Evolutionary conservation across 176 grass and related monocot genomes (phyloP).

Genomic region (Lolium rigidum): DNA sequence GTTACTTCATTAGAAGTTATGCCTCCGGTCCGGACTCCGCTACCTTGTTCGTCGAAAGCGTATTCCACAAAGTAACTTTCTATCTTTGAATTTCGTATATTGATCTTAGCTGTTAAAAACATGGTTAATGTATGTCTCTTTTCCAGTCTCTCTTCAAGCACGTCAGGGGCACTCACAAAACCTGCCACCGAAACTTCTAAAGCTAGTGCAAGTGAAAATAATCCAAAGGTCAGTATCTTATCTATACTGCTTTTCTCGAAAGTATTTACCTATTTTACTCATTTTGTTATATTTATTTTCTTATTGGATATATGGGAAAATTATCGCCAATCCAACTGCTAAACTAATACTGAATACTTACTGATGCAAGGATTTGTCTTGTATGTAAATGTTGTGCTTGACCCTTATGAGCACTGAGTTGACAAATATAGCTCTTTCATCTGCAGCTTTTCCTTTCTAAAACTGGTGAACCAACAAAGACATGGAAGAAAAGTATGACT

Average conservation of each 20-base stretch:
- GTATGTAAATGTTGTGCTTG: not conserved
- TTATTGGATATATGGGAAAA: not conserved
- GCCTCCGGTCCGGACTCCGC: conserved; percentile 25
- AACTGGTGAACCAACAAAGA: conserved; percentile 9
- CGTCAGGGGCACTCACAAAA: not conserved
- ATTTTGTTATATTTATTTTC: not conserved
- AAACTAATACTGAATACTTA: conserved; percentile 1
- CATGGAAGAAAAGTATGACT: conserved; percentile 60
- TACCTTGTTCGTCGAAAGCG: conserved; percentile 43
- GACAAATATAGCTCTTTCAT: not conserved
- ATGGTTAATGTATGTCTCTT: conserved; percentile 26
- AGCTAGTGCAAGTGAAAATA: conserved; percentile 20
- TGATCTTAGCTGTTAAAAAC: not conserved
- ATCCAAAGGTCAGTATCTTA: conserved; percentile 29
- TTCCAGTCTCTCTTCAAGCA: conserved; percentile 48
- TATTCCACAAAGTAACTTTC: conserved; percentile 51
- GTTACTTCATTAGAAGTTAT: conserved; percentile 46
- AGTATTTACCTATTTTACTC: not conserved
- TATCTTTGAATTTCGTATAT: not conserved
- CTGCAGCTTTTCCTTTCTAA: conserved; percentile 36
- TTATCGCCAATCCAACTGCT: not conserved
- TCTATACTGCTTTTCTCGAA: not conserved
- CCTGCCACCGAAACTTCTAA: conserved; percentile 16
- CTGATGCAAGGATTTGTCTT: not conserved
- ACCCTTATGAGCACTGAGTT: conserved; percentile 5